Base-by-base conservation (phyloP, 2,329 filamentous ascomycete genomes). In the Penicillium sp. region DNA sequence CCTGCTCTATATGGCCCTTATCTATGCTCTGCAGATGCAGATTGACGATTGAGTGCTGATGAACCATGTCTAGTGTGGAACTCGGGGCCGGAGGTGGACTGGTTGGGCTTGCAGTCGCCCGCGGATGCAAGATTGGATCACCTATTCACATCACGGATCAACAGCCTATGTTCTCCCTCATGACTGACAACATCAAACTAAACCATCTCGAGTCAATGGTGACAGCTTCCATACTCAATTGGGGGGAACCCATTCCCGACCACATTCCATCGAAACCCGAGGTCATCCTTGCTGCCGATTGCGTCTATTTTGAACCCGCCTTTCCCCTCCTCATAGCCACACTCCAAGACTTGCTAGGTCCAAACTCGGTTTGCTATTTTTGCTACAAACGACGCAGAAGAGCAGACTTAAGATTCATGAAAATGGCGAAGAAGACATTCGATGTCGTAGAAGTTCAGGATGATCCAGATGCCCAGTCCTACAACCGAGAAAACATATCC, bases 291-390 rank as follows among this genome's bases (percentile, higher is more conserved):
- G 95, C 95, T 3, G 93, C 93, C 41, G 95, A 98, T 74, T 98
- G 93, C 76, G 92, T 96, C 48, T 99, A 98, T 79, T 96, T 96
- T 73, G 95, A 98, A 75, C 92, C 93, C 3, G 91, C 95, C 1
- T 98, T 98, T 70, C 93, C 93, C 29, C 80, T 97, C 33, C 82
- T 99, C 47, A 83, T 95, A 69, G 79, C 86, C 61, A 98, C 93
- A 6, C 78, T 98, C 63, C 80, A 84, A 57, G 86, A 90, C 61
- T 80, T 97, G 48, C 80, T 96, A 62, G 83, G 84, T 16, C 82
- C 81, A 3, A 71, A 80, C 10, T 85, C 85, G 0, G 74, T 92
- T 44, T 92, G 88, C 73, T 88, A 89, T 74, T 98, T 99, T 77
- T 96, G 93, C 79, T 97, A 96, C 82, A 98, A 96, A 81, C 93